These are phyloP conservation scores for Nasturtium officinale DNA, from an alignment of 345 rosid genomes.

Conservation along the genomic window DNA sequence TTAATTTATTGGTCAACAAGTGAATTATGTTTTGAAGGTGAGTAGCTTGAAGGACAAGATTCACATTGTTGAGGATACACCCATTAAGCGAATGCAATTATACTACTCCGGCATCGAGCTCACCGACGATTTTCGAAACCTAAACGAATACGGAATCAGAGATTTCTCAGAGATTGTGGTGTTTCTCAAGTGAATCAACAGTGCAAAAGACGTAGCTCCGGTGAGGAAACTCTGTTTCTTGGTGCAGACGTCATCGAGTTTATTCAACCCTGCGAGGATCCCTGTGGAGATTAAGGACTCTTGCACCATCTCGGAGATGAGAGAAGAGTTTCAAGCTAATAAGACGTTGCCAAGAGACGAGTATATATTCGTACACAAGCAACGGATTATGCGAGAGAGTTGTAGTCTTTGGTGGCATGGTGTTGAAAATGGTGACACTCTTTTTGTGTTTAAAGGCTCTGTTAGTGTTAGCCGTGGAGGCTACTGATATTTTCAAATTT, in stretches of 20 bases:
- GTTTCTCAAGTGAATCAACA: constrained; percentile 50
- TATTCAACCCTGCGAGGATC: constrained; percentile 66
- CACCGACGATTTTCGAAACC: constrained; percentile 65
- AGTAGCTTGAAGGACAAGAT: constrained; percentile 85
- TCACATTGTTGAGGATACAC: constrained; percentile 63
- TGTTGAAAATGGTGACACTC: constrained; percentile 65
- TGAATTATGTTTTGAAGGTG: constrained; percentile 24
- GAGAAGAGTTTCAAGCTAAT: constrained; percentile 49
- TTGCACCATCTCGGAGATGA: constrained; percentile 61
- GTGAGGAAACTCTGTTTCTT: constrained; percentile 49
- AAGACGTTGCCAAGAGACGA: constrained; percentile 67
- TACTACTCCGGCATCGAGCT: constrained; percentile 65
- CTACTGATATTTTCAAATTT: background rate
- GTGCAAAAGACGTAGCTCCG: constrained; percentile 50
- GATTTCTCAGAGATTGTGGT: constrained; percentile 69
- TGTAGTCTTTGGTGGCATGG: constrained; percentile 87
- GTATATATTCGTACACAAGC: constrained; percentile 83
- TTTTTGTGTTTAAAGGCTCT: constrained; percentile 79
- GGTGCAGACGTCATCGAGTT: constrained; percentile 75
- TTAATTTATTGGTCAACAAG: constrained; percentile 23
- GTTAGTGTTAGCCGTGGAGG: constrained; percentile 50
- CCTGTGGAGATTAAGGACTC: constrained; percentile 70
- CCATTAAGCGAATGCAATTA: constrained; percentile 65
- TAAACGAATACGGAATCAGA: constrained; percentile 65
- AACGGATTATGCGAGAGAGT: constrained; percentile 70